phyloP scores from a whole-genome alignment of 129 eudicot genomes.

The Flaveria ramosissima region DNA sequence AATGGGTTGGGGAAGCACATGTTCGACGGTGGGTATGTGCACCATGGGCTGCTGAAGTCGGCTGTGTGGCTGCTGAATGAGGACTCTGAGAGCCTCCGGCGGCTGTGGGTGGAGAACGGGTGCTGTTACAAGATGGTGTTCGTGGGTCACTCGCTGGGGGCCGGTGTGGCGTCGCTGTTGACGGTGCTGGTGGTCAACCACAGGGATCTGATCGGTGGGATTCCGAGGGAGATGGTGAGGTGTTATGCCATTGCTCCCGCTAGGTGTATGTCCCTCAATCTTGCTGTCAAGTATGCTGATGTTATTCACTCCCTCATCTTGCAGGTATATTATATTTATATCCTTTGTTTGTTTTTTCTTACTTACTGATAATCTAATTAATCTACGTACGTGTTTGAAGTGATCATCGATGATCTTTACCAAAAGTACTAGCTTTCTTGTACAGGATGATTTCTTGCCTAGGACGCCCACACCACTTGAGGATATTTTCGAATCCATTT shows the following conservation, averaged over 20 bases:
- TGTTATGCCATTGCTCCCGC: slow-evolving; percentile 80
- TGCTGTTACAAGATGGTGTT: slow-evolving; percentile 60
- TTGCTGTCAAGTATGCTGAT: slow-evolving; percentile 87
- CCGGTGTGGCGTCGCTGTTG: slow-evolving; percentile 74
- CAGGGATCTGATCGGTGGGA: slow-evolving; percentile 55
- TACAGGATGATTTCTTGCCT: slow-evolving; percentile 90
- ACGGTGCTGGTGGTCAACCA: slow-evolving; percentile 66
- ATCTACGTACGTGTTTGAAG: too few relatives aligned
- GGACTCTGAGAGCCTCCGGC: slow-evolving; percentile 54
- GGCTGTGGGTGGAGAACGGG: slow-evolving; percentile 67
- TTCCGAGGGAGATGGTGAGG: slow-evolving; percentile 49
- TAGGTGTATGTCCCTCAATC: slow-evolving; percentile 72
- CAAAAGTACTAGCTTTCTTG: background rate
- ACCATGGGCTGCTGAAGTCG: slow-evolving; percentile 72
- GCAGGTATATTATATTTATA: slow-evolving; percentile 45
- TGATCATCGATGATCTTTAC: background rate
- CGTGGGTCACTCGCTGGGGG: slow-evolving; percentile 77
- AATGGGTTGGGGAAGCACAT: slow-evolving; percentile 53
- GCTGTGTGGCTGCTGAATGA: slow-evolving; percentile 66
- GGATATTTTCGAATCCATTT: slow-evolving; percentile 70
- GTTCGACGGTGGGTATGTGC: slow-evolving; percentile 92
- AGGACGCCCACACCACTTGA: slow-evolving; percentile 79
- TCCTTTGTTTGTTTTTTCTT: too few relatives aligned
- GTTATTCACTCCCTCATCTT: slow-evolving; percentile 62
- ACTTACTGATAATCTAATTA: too few relatives aligned